Conservation (phyloP, 345 rosid species). For the Erysimum cheiranthoides region DNA sequence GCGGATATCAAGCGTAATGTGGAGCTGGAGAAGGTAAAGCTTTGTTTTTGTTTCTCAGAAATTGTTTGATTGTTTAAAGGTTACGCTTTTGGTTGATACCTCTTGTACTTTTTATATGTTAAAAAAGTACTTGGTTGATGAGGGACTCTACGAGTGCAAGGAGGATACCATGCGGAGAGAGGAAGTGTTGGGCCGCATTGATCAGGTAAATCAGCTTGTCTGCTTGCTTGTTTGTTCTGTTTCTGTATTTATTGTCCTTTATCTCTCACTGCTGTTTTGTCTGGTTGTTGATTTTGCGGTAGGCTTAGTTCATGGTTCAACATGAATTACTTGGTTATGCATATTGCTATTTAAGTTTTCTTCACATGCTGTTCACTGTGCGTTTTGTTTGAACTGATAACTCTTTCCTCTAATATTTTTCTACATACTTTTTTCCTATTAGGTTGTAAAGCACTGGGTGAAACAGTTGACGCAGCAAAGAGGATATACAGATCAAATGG, state of each 20-base stretch:
- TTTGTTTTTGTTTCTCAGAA: slow-evolving; percentile 5
- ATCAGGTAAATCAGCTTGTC: slow-evolving; percentile 54
- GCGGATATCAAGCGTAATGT: slow-evolving; percentile 68
- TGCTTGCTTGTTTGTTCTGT: slow-evolving; percentile 4
- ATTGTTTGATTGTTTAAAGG: neutral
- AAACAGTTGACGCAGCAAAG: slow-evolving; percentile 69
- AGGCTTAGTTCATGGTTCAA: neutral
- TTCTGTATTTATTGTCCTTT: neutral
- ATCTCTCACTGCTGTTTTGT: neutral
- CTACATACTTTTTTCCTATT: slow-evolving; percentile 10
- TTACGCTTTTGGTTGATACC: slow-evolving; percentile 5
- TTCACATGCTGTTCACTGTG: neutral
- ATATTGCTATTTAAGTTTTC: slow-evolving; percentile 17
- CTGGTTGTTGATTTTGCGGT: neutral
- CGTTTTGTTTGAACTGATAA: neutral
- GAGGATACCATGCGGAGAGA: slow-evolving; percentile 79
- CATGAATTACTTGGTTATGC: slow-evolving; percentile 1
- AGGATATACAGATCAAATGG: slow-evolving; percentile 88
- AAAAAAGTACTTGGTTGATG: slow-evolving; percentile 67
- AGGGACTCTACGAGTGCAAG: slow-evolving; percentile 77
- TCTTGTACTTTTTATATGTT: slow-evolving; percentile 1
- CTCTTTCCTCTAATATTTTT: neutral
- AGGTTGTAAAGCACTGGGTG: slow-evolving; percentile 90
- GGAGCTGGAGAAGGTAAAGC: slow-evolving; percentile 68
- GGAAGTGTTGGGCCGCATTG: slow-evolving; percentile 68